Evolutionary conservation across 345 rosid species (phyloP).

Genomic region (Corchorus capsularis): DNA sequence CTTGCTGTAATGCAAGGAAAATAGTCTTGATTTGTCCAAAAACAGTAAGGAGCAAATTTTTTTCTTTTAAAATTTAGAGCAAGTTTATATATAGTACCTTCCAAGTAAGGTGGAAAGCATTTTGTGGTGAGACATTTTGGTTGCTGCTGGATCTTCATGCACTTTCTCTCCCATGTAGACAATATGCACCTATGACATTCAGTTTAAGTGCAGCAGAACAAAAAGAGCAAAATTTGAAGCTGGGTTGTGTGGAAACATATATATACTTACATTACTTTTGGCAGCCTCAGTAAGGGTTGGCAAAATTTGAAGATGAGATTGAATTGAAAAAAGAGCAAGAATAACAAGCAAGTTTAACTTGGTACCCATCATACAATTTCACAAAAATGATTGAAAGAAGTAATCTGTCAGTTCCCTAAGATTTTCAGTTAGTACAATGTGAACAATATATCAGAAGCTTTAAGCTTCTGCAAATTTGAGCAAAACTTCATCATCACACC

Average conservation of each 20-base stretch:
- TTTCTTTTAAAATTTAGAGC: background rate
- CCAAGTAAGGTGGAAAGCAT: conserved; percentile 41
- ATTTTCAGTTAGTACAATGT: background rate
- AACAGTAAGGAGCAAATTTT: background rate
- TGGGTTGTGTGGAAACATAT: background rate
- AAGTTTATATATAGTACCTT: conserved; percentile 32
- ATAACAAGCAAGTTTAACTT: background rate
- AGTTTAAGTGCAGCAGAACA: background rate
- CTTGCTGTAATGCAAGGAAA: conserved; percentile 39
- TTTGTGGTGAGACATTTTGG: conserved; percentile 36
- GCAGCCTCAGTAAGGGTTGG: background rate
- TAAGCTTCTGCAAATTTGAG: background rate
- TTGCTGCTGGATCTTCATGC: conserved; percentile 42
- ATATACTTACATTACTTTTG: conserved; percentile 14
- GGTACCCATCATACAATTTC: conserved; percentile 1
- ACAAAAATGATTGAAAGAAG: background rate
- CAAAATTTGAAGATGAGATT: background rate
- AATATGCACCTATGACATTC: conserved; percentile 33
- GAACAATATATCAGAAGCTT: background rate
- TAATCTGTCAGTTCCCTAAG: background rate
- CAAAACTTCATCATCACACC: background rate
- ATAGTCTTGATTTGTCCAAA: background rate
- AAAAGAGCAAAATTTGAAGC: background rate
- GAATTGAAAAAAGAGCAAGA: conserved; percentile 10
- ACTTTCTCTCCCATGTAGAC: conserved; percentile 52